A percentile compares a stretch with the other conserved stretches of the same genome.
Evolutionary conservation across 2,329 filamentous ascomycete species (phyloP).

Genomic region (Drechslera avenae): DNA sequence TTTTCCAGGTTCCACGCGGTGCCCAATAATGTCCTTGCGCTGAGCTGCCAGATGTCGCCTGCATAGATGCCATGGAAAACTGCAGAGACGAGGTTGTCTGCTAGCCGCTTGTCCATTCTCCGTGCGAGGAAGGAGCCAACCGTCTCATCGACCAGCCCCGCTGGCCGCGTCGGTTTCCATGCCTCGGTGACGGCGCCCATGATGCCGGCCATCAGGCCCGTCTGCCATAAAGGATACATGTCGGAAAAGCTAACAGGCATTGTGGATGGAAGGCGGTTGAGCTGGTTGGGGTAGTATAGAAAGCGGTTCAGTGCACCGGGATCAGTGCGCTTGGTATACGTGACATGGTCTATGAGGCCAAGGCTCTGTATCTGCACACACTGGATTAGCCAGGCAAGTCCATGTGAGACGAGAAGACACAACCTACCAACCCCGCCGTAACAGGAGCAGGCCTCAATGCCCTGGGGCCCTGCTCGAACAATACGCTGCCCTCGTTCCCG

Average conservation of each 20-base stretch:
- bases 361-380: constrained; percentile 61
- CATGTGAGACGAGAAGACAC: background rate
- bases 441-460: constrained; percentile 73
- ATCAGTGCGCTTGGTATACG: constrained; percentile 58
- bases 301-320: constrained; percentile 69
- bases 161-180: constrained; percentile 39
- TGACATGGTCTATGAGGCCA: constrained; percentile 61
- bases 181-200: constrained; percentile 48
- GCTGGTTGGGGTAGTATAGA: constrained; percentile 85
- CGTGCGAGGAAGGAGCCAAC: constrained; percentile 69
- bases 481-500: constrained; percentile 52
- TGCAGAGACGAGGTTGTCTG: constrained; percentile 77
- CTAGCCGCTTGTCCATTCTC: constrained; percentile 60
- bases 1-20: constrained; percentile 56
- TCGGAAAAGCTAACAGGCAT: constrained; percentile 31
- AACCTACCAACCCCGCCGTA: constrained; percentile 71
- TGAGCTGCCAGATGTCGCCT: constrained; percentile 82
- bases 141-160: constrained; percentile 66
- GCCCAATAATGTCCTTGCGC: constrained; percentile 68
- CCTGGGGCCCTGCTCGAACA: constrained; percentile 85
- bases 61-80: constrained; percentile 88
- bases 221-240: constrained; percentile 53
- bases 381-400: constrained; percentile 11
- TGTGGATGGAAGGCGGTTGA: constrained; percentile 57
- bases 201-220: constrained; percentile 60